Percentiles rank a stretch among this genome's conserved stretches.
phyloP scores from a whole-genome alignment of 1,139 yeast species.

The Kurtzmaniella natalensis region DNA sequence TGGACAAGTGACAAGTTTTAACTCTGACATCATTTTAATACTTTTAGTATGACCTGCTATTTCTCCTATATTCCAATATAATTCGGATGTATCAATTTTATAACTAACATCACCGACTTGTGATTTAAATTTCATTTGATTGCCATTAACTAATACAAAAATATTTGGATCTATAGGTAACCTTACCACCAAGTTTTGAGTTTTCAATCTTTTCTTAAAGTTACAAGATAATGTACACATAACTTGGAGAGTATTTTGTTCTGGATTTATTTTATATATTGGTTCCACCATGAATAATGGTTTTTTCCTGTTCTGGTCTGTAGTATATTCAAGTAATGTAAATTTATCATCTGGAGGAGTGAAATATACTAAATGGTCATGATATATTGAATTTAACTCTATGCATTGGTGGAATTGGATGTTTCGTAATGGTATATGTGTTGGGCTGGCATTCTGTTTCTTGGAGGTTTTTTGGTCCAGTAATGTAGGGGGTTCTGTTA shows the following conservation, averaged over 20 bases:
- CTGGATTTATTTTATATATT: constrained; percentile 21
- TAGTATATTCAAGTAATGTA: constrained; percentile 35
- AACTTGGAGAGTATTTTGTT: constrained; percentile 27
- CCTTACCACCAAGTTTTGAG: constrained; percentile 26
- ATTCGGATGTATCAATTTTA: constrained; percentile 43
- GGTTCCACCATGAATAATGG: constrained; percentile 40
- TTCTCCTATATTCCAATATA: constrained; percentile 58
- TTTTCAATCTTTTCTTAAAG: constrained; percentile 33
- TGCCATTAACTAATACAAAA: constrained; percentile 22
- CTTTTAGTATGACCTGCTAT: constrained; percentile 45
- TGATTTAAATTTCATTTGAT: constrained; percentile 34
- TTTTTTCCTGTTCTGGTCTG: constrained; percentile 32
- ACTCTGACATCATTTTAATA: constrained; percentile 43
- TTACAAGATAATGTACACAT: constrained; percentile 32
- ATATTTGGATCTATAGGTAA: constrained; percentile 36
- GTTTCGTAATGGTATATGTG: constrained; percentile 32
- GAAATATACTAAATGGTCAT: constrained; percentile 36
- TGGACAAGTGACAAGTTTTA: constrained; percentile 15
- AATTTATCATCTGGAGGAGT: constrained; percentile 47
- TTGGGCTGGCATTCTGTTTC: background rate
- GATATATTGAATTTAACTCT: constrained; percentile 34
- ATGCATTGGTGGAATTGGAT: constrained; percentile 47
- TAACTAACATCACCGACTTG: constrained; percentile 40
- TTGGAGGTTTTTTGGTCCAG: background rate
- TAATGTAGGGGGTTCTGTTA: background rate